Evolutionary conservation across 2,329 filamentous ascomycete genomes (phyloP).

Genomic region (Pyricularia sp.): DNA sequence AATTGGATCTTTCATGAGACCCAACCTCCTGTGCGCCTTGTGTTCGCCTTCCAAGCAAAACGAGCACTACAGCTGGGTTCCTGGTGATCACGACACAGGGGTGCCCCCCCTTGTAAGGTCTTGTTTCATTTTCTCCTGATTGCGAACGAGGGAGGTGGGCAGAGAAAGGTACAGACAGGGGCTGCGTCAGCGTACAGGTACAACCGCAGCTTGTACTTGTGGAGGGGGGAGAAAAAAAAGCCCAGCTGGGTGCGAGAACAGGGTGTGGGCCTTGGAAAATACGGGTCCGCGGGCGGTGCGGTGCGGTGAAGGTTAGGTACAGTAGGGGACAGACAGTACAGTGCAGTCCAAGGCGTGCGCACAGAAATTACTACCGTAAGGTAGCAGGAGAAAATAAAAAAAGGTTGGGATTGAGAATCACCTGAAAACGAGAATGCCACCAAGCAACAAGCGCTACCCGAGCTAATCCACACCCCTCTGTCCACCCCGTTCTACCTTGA

Average conservation of each 20-base stretch:
- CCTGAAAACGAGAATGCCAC: neutral
- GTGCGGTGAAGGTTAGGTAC: neutral
- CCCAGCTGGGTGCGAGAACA: neutral
- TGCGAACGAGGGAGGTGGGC: neutral
- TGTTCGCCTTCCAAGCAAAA: neutral
- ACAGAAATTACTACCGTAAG: neutral
- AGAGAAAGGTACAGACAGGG: neutral
- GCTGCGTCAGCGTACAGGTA: neutral
- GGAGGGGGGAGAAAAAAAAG: too few relatives aligned
- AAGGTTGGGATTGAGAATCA: neutral
- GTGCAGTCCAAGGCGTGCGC: neutral
- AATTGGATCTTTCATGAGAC: neutral
- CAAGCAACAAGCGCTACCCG: neutral
- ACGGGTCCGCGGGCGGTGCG: neutral
- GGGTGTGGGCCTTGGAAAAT: neutral
- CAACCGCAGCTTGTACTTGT: neutral
- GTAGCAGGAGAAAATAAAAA: neutral
- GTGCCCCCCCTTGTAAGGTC: neutral
- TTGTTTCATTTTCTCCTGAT: neutral
- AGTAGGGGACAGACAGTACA: neutral
- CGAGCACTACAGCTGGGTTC: neutral
- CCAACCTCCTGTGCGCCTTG: neutral
- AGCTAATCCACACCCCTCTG: neutral
- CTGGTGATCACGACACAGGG: neutral
- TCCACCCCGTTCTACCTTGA: neutral